A percentile compares a stretch with the other conserved stretches of the same genome.
Conservation (phyloP, 768 basidiomycete genomes). For the Kwoniella sp. region DNA sequence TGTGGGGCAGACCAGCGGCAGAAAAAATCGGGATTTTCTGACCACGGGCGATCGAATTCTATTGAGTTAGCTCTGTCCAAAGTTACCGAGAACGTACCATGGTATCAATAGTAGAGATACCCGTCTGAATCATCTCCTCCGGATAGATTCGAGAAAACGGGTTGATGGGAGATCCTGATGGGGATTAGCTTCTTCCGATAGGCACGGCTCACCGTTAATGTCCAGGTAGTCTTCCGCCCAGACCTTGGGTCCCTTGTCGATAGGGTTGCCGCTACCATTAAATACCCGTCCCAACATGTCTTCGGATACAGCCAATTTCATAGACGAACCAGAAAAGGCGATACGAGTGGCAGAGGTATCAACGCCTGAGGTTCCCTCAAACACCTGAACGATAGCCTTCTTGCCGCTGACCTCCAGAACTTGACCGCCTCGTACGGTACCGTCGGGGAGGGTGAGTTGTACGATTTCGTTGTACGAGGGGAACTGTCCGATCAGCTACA, state of each 20-base stretch:
- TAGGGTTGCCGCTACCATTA: slow-evolving; percentile 96
- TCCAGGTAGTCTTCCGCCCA: slow-evolving; percentile 99
- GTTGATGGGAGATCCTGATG: slow-evolving; percentile 85
- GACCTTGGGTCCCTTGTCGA: slow-evolving; percentile 97
- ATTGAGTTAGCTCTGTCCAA: not conserved
- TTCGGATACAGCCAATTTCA: slow-evolving; percentile 97
- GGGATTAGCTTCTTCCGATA: not conserved
- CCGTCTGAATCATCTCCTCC: slow-evolving; percentile 99
- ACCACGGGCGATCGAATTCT: slow-evolving; percentile 92
- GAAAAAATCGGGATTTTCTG: slow-evolving; percentile 99
- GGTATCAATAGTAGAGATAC: slow-evolving; percentile 77
- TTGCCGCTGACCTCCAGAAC: slow-evolving; percentile 97
- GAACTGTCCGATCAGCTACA: slow-evolving; percentile 58
- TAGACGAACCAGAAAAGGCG: slow-evolving; percentile 95
- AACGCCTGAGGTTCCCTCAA: slow-evolving; percentile 94
- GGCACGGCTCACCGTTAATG: slow-evolving; percentile 76
- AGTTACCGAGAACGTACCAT: slow-evolving; percentile 32
- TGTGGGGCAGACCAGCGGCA: slow-evolving; percentile 93
- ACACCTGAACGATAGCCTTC: slow-evolving; percentile 93
- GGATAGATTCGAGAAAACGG: slow-evolving; percentile 80
- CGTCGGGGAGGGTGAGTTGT: slow-evolving; percentile 88
- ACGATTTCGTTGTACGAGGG: slow-evolving; percentile 99
- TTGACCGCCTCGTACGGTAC: slow-evolving; percentile 89
- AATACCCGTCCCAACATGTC: slow-evolving; percentile 99
- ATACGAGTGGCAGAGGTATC: slow-evolving; percentile 97